Evolutionary conservation across 2,329 filamentous ascomycete genomes (phyloP), one percentile per base, ranked within the genome.

Genomic region (Cladosporium sp.): DNA sequence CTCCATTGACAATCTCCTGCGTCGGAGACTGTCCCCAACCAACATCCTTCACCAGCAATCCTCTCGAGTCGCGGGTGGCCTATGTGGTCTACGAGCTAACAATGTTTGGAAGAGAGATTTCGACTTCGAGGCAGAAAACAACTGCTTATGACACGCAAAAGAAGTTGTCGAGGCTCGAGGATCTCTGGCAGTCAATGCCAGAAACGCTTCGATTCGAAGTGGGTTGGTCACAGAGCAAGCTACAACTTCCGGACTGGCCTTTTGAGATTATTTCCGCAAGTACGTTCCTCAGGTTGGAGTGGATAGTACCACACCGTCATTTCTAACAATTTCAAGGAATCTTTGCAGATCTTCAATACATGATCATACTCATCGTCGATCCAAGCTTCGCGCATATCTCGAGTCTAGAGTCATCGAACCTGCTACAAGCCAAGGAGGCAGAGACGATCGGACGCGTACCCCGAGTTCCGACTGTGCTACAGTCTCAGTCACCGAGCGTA

Each of bases 21-120:
- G 71, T 78, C 34, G 78, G 78, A 12, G 77, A 79, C 56, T 79
- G 77, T 60, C 75, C 74, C n/a, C 73, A 74, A n/a, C 74, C 77
- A 1, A 73, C 76, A 28, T 72, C 73, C 13, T 64, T 78, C 13
- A 75, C 76, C 0, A 77, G 72, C 0, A 71, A 79, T 63, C 71
- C 75, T 1, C 72, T 69, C 1, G 70, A 74, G 47, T 62, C 79
- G 24, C 67, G 77, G 47, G 70, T 79, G 32, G 71, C 71, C n/a
- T 73, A 77, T 22, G 78, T 76, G 52, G 71, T 76, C 22, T 70
- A 76, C 55, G 73, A 77, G 19, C 77, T 79, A 59, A 78, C 77
- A 0, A 66, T 79, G 8, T 61, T 78, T 19, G 75, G 75, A 3
- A 70, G 78, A 60, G 75, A 78, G 58, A 77, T 79, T 7, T 57